Evolutionary conservation across 106 monocot genomes (phyloP).

Genomic region (Dendrobium officinale): DNA sequence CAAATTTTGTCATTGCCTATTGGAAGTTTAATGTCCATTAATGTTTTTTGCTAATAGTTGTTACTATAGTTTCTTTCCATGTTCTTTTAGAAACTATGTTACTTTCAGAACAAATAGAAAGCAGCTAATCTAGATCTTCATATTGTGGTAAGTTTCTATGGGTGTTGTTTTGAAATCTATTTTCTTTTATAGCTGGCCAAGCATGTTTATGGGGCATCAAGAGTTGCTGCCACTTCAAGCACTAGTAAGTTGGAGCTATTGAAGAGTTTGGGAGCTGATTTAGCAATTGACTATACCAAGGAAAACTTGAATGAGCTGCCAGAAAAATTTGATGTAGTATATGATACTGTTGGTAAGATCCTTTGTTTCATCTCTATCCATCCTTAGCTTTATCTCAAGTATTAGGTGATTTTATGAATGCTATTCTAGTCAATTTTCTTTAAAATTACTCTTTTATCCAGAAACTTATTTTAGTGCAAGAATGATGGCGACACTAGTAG

Average conservation of each 20-base stretch:
- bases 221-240: slow-evolving; percentile 82
- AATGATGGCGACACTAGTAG: too few relatives aligned
- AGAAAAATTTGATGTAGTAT: slow-evolving; percentile 90
- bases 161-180: not conserved
- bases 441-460: slow-evolving; percentile 1
- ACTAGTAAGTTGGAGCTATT: slow-evolving; percentile 73
- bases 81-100: too few relatives aligned
- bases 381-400: not conserved
- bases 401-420: not conserved
- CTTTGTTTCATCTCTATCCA: slow-evolving; percentile 1
- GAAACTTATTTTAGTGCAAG: too few relatives aligned
- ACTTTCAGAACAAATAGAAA: too few relatives aligned
- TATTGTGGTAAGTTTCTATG: not conserved
- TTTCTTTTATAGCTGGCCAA: slow-evolving; percentile 67
- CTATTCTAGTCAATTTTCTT: not conserved
- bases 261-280: slow-evolving; percentile 84
- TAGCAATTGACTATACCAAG: slow-evolving; percentile 85
- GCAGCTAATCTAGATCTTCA: too few relatives aligned
- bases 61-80: too few relatives aligned
- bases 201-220: slow-evolving; percentile 79
- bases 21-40: too few relatives aligned
- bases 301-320: slow-evolving; percentile 82
- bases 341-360: slow-evolving; percentile 76
- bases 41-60: too few relatives aligned
- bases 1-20: too few relatives aligned